Evolutionary conservation across 192 early-diverging fungal species (phyloP).

Genomic region (Geosiphon pyriformis): DNA sequence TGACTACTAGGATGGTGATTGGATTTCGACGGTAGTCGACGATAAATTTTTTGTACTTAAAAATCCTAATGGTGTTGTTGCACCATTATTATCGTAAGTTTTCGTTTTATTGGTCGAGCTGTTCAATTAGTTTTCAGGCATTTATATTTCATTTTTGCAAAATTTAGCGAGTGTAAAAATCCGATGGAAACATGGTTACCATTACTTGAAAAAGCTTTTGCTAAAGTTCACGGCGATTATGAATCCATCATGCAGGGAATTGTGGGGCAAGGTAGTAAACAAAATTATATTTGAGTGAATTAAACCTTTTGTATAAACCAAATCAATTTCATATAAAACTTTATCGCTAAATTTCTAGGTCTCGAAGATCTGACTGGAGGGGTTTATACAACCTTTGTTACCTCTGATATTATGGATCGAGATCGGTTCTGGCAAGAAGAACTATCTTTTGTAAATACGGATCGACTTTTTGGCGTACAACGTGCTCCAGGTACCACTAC

Average conservation of each 20-base stretch:
- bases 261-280: slow-evolving; percentile 42
- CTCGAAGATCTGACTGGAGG: slow-evolving; percentile 53
- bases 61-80: no score
- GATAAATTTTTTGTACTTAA: slow-evolving; percentile 37
- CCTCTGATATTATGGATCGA: slow-evolving; percentile 43
- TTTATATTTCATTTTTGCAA: no score
- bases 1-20: no score
- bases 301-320: no score
- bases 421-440: slow-evolving; percentile 53
- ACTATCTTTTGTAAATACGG: slow-evolving; percentile 38
- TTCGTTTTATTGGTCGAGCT: background rate
- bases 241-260: slow-evolving; percentile 37
- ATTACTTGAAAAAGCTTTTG: slow-evolving; percentile 54
- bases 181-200: slow-evolving; percentile 51
- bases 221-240: slow-evolving; percentile 52
- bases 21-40: slow-evolving; percentile 50
- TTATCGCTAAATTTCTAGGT: no score
- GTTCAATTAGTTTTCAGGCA: no score
- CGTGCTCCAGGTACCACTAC: no score
- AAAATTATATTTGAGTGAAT: no score
- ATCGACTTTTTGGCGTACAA: slow-evolving; percentile 31
- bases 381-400: slow-evolving; percentile 33
- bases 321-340: no score
- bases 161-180: slow-evolving; percentile 35
- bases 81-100: background rate